Evolutionary conservation across 257 asterid species (phyloP), one percentile per base, ranked within the genome.

Genomic region (Solanum okadae): DNA sequence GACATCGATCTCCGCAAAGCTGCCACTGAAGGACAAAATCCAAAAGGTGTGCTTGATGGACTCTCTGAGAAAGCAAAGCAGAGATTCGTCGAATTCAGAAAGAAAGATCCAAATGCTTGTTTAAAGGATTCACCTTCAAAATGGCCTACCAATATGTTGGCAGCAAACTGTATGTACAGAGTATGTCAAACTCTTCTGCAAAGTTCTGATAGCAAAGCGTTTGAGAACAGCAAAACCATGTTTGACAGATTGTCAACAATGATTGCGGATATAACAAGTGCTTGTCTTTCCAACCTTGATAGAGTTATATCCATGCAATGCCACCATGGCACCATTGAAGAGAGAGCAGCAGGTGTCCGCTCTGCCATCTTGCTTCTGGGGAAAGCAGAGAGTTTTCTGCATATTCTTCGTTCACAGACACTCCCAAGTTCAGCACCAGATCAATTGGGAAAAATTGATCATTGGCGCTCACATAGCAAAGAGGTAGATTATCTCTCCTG

Each of bases 131-230:
- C 89, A 38, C 91, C 93, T 44, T 52, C 87, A 8, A 65, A 84
- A 5, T 89, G 92, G 91, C 90, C 91, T 1, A 15, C 12, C 38
- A 85, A 34, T 6, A 65, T 86, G 49, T 33, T 89, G 25, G 91
- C 92, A 44, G 89, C 94, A 2, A 90, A 90, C 87, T 91, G 92
- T 13, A 88, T 90, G 94, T 91, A 91, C 86, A 78, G 90, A 68
- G 87, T 88, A 8, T 87, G 88, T 34, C 70, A n/a, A 77, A 88
- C 89, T 20, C 70, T 90, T n/a, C 25, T 90, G 79, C 44, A 34
- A 84, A 59, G 77, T 61, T 63, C 73, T 67, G 78, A 63, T 33
- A 37, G 76, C 35, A 15, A 13, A 59, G 78, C 14, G 1, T 46
- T 81, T 15, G 42, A 81, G 40, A 81, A 46, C 29, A 81, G 68